A percentile compares a stretch with the other conserved stretches of the same genome.
Evolutionary conservation across 2,329 filamentous ascomycete genomes (phyloP).

Genomic region (Epicoccum sorghinum): DNA sequence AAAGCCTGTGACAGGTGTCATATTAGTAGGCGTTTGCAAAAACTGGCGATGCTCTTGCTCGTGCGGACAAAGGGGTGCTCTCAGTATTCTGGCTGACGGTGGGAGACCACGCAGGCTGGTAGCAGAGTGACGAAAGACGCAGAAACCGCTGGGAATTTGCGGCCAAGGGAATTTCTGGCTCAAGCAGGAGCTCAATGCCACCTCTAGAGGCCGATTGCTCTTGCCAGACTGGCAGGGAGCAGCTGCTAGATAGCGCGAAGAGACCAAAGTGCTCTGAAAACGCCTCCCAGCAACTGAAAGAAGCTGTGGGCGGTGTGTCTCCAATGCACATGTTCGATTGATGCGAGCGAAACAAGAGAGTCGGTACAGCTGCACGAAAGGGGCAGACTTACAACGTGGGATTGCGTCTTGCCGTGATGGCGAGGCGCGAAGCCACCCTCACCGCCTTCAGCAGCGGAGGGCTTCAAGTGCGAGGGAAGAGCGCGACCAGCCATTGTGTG

Average conservation of each 20-base stretch:
- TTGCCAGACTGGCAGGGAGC: neutral
- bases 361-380: constrained; percentile 4
- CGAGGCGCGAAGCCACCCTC: constrained; percentile 59
- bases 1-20: constrained; percentile 72
- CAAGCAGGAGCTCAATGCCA: neutral
- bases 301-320: neutral
- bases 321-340: no score
- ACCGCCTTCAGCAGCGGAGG: constrained; percentile 52
- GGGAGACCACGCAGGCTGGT: no score
- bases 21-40: constrained; percentile 11
- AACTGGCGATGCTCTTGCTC: no score
- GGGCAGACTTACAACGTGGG: constrained; percentile 74
- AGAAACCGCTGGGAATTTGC: neutral
- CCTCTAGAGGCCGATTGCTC: neutral
- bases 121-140: neutral
- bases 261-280: no score
- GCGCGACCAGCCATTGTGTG: constrained; percentile 72
- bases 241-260: neutral
- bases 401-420: constrained; percentile 85
- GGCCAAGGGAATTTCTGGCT: neutral
- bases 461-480: constrained; percentile 84
- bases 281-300: no score
- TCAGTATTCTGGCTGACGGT: no score
- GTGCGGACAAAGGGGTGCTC: no score
- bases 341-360: neutral